A percentile compares a stretch with the other conserved stretches of the same genome.
Conservation (phyloP, 2,329 filamentous ascomycete species). For the Cordyceps javanica region DNA sequence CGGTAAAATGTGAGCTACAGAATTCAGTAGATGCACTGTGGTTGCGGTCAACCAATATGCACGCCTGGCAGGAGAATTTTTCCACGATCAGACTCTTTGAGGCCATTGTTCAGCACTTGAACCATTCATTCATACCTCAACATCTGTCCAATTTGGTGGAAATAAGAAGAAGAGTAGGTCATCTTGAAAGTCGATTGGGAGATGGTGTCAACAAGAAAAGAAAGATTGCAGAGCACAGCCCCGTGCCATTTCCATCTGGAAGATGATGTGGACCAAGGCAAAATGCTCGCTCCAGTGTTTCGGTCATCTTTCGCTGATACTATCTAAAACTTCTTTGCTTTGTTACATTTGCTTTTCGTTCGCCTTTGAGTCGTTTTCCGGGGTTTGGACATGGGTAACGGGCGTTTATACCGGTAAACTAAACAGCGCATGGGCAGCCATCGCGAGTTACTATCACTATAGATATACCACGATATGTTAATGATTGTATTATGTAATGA, state of each 20-base stretch:
- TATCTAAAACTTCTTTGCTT: not conserved
- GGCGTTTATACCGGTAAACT: not conserved
- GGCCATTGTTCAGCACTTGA: constrained; percentile 33
- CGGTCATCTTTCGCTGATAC: not conserved
- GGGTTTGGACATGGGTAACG: not conserved
- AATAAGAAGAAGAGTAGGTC: not conserved
- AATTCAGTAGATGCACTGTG: constrained; percentile 25
- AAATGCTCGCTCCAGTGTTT: too few species aligned
- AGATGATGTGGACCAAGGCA: not conserved
- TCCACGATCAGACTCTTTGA: constrained; percentile 35
- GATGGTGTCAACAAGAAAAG: not conserved
- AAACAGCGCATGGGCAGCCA: not conserved
- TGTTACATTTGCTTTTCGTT: not conserved
- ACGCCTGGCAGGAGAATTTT: constrained; percentile 44
- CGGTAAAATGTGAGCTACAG: constrained; percentile 21
- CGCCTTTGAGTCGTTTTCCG: not conserved
- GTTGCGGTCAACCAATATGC: constrained; percentile 26
- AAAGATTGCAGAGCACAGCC: not conserved
- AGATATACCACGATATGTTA: not conserved
- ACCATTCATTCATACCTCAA: constrained; percentile 9
- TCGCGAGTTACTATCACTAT: not conserved
- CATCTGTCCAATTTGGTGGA: not conserved
- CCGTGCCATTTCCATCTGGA: not conserved
- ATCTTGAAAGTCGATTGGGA: not conserved
- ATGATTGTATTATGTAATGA: not conserved